phyloP scores from a whole-genome alignment of 2,329 filamentous ascomycete species.

The Didymella exigua region DNA sequence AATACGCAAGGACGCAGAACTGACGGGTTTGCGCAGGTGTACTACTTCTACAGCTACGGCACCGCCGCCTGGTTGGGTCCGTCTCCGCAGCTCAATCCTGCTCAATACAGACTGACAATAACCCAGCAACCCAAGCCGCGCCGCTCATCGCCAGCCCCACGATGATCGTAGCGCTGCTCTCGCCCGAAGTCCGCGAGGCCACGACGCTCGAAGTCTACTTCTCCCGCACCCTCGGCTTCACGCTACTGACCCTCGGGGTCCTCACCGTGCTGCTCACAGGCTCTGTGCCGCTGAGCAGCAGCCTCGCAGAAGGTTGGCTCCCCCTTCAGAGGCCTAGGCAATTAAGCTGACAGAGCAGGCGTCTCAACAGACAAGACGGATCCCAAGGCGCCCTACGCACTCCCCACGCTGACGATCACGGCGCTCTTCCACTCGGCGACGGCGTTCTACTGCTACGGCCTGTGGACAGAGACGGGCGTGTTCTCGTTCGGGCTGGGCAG shows the following conservation, averaged over 20 bases:
- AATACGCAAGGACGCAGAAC: constrained; percentile 2
- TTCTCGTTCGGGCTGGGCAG: constrained; percentile 66
- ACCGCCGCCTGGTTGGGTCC: constrained; percentile 52
- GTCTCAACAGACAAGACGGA: constrained; percentile 44
- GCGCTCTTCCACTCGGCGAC: constrained; percentile 67
- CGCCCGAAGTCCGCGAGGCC: constrained; percentile 61
- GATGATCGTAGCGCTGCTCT: constrained; percentile 65
- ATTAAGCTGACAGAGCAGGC: constrained; percentile 25
- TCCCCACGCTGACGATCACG: constrained; percentile 69
- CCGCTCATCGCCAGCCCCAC: constrained; percentile 65
- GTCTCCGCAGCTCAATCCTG: background rate
- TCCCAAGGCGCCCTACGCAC: constrained; percentile 56
- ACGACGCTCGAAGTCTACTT: constrained; percentile 73
- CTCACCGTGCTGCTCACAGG: constrained; percentile 73
- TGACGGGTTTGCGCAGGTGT: constrained; percentile 44
- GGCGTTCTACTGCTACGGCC: constrained; percentile 66
- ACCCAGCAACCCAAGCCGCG: constrained; percentile 50
- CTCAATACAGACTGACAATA: constrained; percentile 14
- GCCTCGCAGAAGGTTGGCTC: constrained; percentile 42
- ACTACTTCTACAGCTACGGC: constrained; percentile 52
- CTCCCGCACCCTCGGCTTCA: constrained; percentile 71
- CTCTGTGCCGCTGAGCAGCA: constrained; percentile 67
- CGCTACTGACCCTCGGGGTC: constrained; percentile 68
- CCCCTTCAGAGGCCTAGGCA: background rate
- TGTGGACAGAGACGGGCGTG: constrained; percentile 63